Base-by-base conservation (phyloP, 139 green algal species). In the Volvox reticuliferus region DNA sequence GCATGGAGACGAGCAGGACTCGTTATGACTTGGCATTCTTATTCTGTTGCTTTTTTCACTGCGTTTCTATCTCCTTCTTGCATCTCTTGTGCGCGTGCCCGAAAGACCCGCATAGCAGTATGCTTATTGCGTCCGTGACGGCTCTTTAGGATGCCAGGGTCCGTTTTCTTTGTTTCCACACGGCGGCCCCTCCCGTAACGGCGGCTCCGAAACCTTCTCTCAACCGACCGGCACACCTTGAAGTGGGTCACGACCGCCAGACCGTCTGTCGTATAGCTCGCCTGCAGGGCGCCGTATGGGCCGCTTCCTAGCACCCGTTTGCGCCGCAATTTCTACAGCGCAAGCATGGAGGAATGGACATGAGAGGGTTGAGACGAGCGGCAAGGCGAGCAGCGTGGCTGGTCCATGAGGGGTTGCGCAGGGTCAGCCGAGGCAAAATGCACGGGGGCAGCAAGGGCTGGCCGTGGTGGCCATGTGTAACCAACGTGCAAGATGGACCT, bases 241-340 rank as follows among this genome's bases (percentile, higher is more conserved):
- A 94, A 93, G 20, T 62, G 36, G 0, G 92, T 91, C 35, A 93
- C 76, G 21, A 94, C 65, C 16, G 65, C 82, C 61, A 73, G 32
- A 16, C 80, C 82, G 50, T 94, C 90, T 9, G 89, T 16, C 0
- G 89, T 92, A 76, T 85, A 93, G 44, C 61, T 26, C 12, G 90
- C 92, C 71, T 93, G 87, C 55, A 93, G 30, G 0, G 90, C 87
- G 18, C 82, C 87, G 78, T 92, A 89, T 0, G 92, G 92, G 6
- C 92, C 92, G 33, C 82, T 93, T 76, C 92, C 92, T 22, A 94
- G 87, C 28, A 71, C 82, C 20, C 90, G 73, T 69, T 86, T 82
- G 37, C 90, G 89, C 20, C 82, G 77, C 30, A 92, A 90, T 35
- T 90, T 93, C 92, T 93, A 65, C 63, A 33, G 35, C 24, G n/a